Percentiles rank a stretch among this genome's conserved stretches.
Conservation (phyloP, 768 basidiomycete genomes). For the Lactarius sanguifluus region DNA sequence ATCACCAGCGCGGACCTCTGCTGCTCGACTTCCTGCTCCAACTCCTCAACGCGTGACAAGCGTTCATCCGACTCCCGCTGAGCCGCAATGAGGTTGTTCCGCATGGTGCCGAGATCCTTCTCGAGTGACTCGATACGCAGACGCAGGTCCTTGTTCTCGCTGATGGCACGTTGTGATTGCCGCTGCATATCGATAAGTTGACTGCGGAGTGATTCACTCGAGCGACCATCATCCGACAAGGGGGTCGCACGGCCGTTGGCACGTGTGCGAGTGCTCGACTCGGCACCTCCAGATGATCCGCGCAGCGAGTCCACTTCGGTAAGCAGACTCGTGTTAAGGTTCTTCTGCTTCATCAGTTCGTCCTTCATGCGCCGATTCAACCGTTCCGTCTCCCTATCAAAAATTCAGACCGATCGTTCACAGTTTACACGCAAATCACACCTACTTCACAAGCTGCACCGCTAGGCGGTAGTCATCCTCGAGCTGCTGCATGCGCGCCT, state of each 20-base stretch:
- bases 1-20: constrained; percentile 70
- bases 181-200: constrained; percentile 80
- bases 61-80: constrained; percentile 82
- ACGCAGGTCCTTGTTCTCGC: constrained; percentile 75
- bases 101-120: constrained; percentile 68
- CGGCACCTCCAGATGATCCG: constrained; percentile 52
- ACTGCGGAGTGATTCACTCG: constrained; percentile 56
- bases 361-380: constrained; percentile 97
- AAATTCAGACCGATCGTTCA: constrained; percentile 26
- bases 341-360: constrained; percentile 90
- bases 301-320: constrained; percentile 74
- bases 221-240: constrained; percentile 62
- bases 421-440: constrained; percentile 31
- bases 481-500: constrained; percentile 79
- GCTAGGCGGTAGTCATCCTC: constrained; percentile 96
- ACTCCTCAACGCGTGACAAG: constrained; percentile 69
- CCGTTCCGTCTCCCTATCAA: constrained; percentile 87
- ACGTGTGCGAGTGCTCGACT: constrained; percentile 49
- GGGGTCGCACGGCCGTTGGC: constrained; percentile 80
- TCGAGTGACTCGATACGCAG: constrained; percentile 71
- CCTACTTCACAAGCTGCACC: constrained; percentile 95
- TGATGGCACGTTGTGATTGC: constrained; percentile 66
- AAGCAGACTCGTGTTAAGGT: constrained; percentile 74
- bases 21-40: constrained; percentile 77
- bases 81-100: constrained; percentile 65